Base-by-base conservation (phyloP, 805 yeast genomes). In the Pichia cabralensis region DNA sequence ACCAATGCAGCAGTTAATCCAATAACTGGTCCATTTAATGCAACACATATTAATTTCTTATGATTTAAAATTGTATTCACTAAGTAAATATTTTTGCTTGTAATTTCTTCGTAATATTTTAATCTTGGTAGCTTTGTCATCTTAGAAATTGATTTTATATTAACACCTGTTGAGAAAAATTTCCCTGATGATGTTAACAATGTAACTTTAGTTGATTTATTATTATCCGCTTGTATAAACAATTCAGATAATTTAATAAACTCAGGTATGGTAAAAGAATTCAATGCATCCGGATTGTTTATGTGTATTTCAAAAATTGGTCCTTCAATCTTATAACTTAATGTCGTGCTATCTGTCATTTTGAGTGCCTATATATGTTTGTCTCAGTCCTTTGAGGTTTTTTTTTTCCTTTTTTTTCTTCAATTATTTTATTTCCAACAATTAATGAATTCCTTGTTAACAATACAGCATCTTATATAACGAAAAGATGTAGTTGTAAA, bases 121-220 rank as follows among this genome's bases (percentile, higher is more conserved):
- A 47, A 26, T 20, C 39, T 35, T n/a, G 38, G 12, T 29, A 37
- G 36, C 23, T 53, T 35, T 14, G 28, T 42, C 44, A 53, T 28
- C 35, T 61, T 38, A 0, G 63, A 56, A n/a, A 56, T 43, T 2
- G 38, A 14, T 23, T 53, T 65, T 33, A 81, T 71, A 51, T 84
- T 77, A 15, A 95, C 96, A 18, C 96, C 96, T 6, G 94, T 80
- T 18, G 85, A 75, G 55, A 84, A 85, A 53, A 70, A 80, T 38
- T 78, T 64, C 1, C 95, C 95, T 0, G 80, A 64, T 22, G 85
- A 67, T 49, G 74, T 76, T 31, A 85, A 56, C 32, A 81, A 60
- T 2, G 95, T 85, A 17, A 74, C 67, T 7, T 68, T 49, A 1
- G 89, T 76, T 15, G 64, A 61, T 17, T 73, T 72, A 38, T 81